These are phyloP conservation scores for Penicilliopsis zonata DNA, from an alignment of 495 filamentous ascomycete genomes.

Conservation along the genomic window DNA sequence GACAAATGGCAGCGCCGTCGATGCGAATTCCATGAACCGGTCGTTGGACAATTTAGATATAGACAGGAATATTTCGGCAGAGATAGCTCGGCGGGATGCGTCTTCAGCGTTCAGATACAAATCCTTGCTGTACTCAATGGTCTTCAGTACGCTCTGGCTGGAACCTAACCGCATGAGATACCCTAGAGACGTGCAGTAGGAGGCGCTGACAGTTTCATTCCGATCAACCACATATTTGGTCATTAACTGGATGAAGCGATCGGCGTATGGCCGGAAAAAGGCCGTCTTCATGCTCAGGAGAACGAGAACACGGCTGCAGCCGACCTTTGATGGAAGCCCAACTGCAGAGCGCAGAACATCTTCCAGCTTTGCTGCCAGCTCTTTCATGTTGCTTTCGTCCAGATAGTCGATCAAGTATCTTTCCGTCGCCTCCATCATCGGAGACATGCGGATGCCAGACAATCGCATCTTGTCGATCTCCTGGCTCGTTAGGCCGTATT, in stretches of 20 bases:
- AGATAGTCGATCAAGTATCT: conserved; percentile 71
- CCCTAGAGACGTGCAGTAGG: conserved; percentile 74
- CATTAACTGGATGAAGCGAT: conserved; percentile 63
- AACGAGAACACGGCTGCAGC: conserved; percentile 72
- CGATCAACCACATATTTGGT: conserved; percentile 73
- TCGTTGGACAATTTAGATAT: conserved; percentile 82
- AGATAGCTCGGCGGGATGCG: conserved; percentile 54
- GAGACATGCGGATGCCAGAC: conserved; percentile 68
- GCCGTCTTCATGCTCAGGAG: conserved; percentile 69
- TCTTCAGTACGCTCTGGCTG: conserved; percentile 54
- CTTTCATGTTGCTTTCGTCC: conserved; percentile 61
- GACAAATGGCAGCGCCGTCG: conserved; percentile 67
- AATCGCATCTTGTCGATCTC: conserved; percentile 75
- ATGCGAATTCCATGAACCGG: conserved; percentile 66
- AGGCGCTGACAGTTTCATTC: conserved; percentile 79
- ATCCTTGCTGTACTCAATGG: conserved; percentile 50
- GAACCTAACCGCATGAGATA: conserved; percentile 70
- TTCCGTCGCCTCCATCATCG: conserved; percentile 88
- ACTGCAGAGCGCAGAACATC: conserved; percentile 73
- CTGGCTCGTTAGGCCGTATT: conserved; percentile 73
- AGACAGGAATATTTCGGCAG: conserved; percentile 68
- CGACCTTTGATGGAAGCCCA: conserved; percentile 86
- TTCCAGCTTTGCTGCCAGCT: conserved; percentile 58
- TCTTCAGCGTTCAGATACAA: conserved; percentile 77
- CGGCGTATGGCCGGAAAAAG: conserved; percentile 64